phyloP scores from a whole-genome alignment of 1,284 basidiomycete genomes.

The Ustilago nuda region DNA sequence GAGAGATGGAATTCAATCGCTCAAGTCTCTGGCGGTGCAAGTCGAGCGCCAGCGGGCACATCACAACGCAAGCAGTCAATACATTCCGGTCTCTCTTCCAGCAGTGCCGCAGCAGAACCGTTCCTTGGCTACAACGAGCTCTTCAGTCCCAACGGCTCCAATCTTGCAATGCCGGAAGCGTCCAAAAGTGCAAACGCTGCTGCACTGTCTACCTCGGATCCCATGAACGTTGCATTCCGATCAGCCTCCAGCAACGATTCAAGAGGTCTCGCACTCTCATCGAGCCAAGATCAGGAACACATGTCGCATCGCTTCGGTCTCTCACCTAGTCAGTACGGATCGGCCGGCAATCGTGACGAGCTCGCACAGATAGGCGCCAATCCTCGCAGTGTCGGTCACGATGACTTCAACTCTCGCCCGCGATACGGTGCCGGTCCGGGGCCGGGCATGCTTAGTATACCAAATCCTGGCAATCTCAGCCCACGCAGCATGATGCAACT shows the following conservation, averaged over 20 bases:
- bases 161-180: constrained; percentile 27
- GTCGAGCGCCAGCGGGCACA: constrained; percentile 6
- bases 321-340: constrained; percentile 34
- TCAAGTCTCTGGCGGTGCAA: constrained; percentile 28
- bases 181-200: constrained; percentile 33
- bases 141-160: constrained; percentile 43
- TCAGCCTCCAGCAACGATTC: constrained; percentile 29
- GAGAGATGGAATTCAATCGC: constrained; percentile 61
- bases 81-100: constrained; percentile 27
- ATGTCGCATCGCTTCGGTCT: constrained; percentile 42
- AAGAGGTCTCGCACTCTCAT: constrained; percentile 30
- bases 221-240: constrained; percentile 41
- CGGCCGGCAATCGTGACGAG: constrained; percentile 29
- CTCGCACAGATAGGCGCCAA: constrained; percentile 31
- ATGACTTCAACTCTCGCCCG: constrained; percentile 36
- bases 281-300: constrained; percentile 40
- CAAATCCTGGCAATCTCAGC: constrained; percentile 52
- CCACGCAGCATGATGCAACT: constrained; percentile 61
- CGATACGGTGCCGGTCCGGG: constrained; percentile 20
- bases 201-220: constrained; percentile 47
- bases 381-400: constrained; percentile 31
- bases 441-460: constrained; percentile 35
- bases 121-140: constrained; percentile 62
- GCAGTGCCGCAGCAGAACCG: constrained; percentile 36
- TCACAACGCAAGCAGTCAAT: constrained; percentile 44